These are phyloP conservation scores for Ramichloridium luteum DNA, from an alignment of 2,329 filamentous ascomycete genomes.

Conservation along the genomic window DNA sequence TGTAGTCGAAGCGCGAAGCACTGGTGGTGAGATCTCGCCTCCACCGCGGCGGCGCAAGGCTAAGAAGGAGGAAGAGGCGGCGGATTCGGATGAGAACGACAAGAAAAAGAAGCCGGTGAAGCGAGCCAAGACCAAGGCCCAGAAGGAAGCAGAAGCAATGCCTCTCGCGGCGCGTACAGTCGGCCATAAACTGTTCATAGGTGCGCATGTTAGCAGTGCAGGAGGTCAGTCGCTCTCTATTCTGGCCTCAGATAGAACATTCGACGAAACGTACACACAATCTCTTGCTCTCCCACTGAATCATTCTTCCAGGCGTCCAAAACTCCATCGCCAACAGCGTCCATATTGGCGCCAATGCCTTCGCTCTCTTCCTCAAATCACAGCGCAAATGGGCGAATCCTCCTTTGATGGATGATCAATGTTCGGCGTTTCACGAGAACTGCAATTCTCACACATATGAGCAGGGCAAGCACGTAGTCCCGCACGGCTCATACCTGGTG, in stretches of 20 bases:
- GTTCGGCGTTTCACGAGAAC: conserved; percentile 55
- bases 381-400: conserved; percentile 91
- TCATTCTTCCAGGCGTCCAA: conserved; percentile 64
- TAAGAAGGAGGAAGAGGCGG: neutral
- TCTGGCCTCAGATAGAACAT: conserved; percentile 1
- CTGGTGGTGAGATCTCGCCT: too few species aligned
- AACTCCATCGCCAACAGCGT: conserved; percentile 53
- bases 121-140: conserved; percentile 45
- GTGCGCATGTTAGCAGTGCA: conserved; percentile 81
- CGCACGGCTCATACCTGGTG: conserved; percentile 91
- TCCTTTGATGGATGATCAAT: conserved; percentile 55
- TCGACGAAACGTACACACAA: neutral
- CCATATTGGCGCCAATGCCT: conserved; percentile 62
- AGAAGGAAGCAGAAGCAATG: conserved; percentile 44
- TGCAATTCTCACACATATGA: conserved; percentile 62
- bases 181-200: conserved; percentile 69
- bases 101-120: conserved; percentile 33
- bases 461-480: conserved; percentile 60
- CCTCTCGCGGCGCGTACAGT: conserved; percentile 58
- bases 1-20: too few species aligned
- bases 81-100: neutral
- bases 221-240: conserved; percentile 49
- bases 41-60: too few species aligned
- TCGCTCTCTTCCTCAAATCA: conserved; percentile 90
- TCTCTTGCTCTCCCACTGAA: neutral